Conservation (phyloP, 345 rosid genomes). For the Salix arbutifolia region DNA sequence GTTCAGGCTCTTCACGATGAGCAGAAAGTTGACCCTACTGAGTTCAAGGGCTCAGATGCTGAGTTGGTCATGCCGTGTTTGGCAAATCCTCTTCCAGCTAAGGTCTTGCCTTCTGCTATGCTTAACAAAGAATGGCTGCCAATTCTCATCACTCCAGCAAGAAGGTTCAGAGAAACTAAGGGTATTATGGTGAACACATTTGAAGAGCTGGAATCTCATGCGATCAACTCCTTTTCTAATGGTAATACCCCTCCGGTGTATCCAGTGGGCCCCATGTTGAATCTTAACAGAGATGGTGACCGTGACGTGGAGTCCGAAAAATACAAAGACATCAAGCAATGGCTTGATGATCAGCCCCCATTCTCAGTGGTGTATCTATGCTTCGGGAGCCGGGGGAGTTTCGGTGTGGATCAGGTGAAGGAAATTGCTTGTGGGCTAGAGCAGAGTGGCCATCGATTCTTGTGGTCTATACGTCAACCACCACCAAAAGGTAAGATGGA, state of each 20-base stretch:
- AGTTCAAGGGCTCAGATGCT: too few species aligned
- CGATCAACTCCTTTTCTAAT: not conserved
- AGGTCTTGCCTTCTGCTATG: not conserved
- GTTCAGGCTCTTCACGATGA: too few species aligned
- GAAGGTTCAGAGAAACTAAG: not conserved
- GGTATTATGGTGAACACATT: conserved; percentile 12
- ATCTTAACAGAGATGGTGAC: not conserved
- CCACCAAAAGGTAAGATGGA: not conserved
- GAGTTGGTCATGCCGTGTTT: not conserved
- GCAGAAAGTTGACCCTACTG: too few species aligned
- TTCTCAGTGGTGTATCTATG: conserved; percentile 17
- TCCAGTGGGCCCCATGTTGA: conserved; percentile 6
- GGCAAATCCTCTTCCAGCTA: not conserved
- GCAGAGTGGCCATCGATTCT: conserved; percentile 3
- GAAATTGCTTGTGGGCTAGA: conserved; percentile 15
- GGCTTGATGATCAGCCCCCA: conserved; percentile 17
- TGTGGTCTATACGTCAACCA: conserved; percentile 18
- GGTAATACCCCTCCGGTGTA: not conserved
- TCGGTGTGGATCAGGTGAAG: conserved; percentile 5
- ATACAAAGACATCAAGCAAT: conserved; percentile 1
- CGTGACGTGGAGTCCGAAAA: too few species aligned
- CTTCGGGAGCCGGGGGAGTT: conserved; percentile 19
- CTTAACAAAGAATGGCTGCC: not conserved
- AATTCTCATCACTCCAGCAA: not conserved
- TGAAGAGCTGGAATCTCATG: conserved; percentile 5